Percentiles rank a stretch among this genome's conserved stretches.
Evolutionary conservation across 164 flowering plant genomes (phyloP).

Genomic region (Tetrastigma voinierianum): DNA sequence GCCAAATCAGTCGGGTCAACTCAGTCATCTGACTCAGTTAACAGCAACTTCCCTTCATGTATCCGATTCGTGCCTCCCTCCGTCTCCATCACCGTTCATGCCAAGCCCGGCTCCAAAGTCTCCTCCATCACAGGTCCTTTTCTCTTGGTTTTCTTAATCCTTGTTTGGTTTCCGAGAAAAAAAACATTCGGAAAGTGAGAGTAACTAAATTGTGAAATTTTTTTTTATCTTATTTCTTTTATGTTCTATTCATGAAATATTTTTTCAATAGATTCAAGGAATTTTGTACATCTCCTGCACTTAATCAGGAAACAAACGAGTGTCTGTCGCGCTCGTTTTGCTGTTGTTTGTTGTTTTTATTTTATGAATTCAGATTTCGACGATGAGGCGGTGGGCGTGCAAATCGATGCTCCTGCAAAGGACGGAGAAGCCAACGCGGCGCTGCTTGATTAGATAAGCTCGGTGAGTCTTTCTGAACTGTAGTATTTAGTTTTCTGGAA

Average conservation of each 20-base stretch:
- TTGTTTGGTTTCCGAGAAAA: neutral
- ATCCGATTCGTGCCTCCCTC: slow-evolving; percentile 71
- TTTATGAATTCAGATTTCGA: slow-evolving; percentile 45
- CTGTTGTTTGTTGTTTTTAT: neutral
- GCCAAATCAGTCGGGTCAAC: slow-evolving; percentile 15
- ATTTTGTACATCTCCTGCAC: too few relatives aligned
- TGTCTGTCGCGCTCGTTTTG: too few relatives aligned
- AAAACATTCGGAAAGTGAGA: too few relatives aligned
- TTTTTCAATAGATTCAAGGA: too few relatives aligned
- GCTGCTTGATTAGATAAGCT: slow-evolving; percentile 80
- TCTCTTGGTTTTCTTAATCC: neutral
- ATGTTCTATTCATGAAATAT: neutral
- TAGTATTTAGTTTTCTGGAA: too few relatives aligned
- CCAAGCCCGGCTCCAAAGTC: slow-evolving; percentile 91
- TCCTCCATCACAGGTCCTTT: slow-evolving; percentile 74
- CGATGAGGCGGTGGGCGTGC: slow-evolving; percentile 88
- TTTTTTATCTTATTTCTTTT: neutral
- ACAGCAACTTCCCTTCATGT: slow-evolving; percentile 52
- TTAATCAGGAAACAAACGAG: too few relatives aligned
- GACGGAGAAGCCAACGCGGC: slow-evolving; percentile 98
- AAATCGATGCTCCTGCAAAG: slow-evolving; percentile 90
- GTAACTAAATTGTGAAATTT: neutral
- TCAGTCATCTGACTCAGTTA: slow-evolving; percentile 5
- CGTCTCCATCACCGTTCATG: slow-evolving; percentile 87
- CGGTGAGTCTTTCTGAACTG: slow-evolving; percentile 48